Conservation (phyloP, 768 basidiomycete genomes). For the Leccinum rimulosum region DNA sequence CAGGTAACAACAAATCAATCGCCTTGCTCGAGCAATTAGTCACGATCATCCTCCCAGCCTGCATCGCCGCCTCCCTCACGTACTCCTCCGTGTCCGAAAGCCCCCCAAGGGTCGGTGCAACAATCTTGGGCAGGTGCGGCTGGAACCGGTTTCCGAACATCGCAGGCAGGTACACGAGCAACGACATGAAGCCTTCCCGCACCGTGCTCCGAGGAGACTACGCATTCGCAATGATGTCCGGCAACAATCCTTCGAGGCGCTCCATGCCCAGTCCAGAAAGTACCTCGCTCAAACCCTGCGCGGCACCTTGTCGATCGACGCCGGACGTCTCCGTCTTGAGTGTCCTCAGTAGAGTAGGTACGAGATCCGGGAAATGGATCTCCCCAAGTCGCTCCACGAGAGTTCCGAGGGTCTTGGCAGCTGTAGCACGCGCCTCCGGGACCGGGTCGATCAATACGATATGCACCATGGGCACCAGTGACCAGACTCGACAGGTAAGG, state of each 20-base stretch:
- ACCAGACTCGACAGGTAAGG: constrained; percentile 78
- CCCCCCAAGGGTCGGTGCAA: constrained; percentile 87
- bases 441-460: constrained; percentile 94
- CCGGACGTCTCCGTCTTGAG: constrained; percentile 92
- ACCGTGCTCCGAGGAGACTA: constrained; percentile 88
- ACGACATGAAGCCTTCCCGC: constrained; percentile 97
- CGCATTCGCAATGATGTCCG: constrained; percentile 90
- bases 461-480: constrained; percentile 90
- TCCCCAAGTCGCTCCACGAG: constrained; percentile 96
- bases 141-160: constrained; percentile 97
- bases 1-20: constrained; percentile 90
- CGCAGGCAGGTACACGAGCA: constrained; percentile 93
- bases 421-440: constrained; percentile 91
- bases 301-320: constrained; percentile 96
- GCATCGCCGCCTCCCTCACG: constrained; percentile 96
- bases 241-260: constrained; percentile 87
- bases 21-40: constrained; percentile 90
- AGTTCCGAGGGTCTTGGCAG: constrained; percentile 90
- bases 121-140: constrained; percentile 92
- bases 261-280: constrained; percentile 98
- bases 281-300: constrained; percentile 95
- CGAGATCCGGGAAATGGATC: constrained; percentile 90
- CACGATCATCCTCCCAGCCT: constrained; percentile 97
- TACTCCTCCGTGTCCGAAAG: constrained; percentile 92
- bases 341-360: constrained; percentile 82